Evolutionary conservation across 805 yeast species (phyloP), one percentile per base, ranked within the genome.

Genomic region (Alloascoidea africana): DNA sequence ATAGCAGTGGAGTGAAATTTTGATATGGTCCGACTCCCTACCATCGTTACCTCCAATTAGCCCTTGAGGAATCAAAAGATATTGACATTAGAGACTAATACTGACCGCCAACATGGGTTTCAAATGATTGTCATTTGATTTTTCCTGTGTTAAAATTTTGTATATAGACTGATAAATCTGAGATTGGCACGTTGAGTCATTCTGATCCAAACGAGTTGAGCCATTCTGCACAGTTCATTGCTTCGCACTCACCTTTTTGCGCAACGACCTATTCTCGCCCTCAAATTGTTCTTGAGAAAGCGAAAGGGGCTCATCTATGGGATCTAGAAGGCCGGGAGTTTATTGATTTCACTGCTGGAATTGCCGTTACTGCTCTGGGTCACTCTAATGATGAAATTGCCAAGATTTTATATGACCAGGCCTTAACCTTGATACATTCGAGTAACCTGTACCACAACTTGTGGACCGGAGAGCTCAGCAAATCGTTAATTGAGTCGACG

Each of bases 331-430:
- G 80, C 42, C 66, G 73, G 32, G 68, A 78, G 53, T 91, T 78
- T 51, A 66, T 91, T 37, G 98, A 91, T 54, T 89, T 91, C 58
- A 77, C 89, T 1, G 86, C 96, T 2, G 98, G 98, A 38, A 89
- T 91, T 46, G 97, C 98, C 1, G 98, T 91, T 13, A 89, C 95
- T n/a, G 78, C 83, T 1, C 63, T 91, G 44, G 98, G 98, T 2
- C 97, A 91, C 53, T 64, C 86, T 17, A 70, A 91, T 48, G 73
- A 76, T 3, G 78, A 75, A 43, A 68, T 91, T 27, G 70, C 94
- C 4, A 62, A 78, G 39, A 71, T 91, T 42, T 54, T 86, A 43
- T 56, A 59, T 40, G 79, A 80, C 33, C 98, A 91, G 59, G 73
- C 86, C 1, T 54, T 55, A 19, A 75, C 76, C 5, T 62, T 89